phyloP scores from a whole-genome alignment of 345 rosid species.

The Eucalyptus victrix region DNA sequence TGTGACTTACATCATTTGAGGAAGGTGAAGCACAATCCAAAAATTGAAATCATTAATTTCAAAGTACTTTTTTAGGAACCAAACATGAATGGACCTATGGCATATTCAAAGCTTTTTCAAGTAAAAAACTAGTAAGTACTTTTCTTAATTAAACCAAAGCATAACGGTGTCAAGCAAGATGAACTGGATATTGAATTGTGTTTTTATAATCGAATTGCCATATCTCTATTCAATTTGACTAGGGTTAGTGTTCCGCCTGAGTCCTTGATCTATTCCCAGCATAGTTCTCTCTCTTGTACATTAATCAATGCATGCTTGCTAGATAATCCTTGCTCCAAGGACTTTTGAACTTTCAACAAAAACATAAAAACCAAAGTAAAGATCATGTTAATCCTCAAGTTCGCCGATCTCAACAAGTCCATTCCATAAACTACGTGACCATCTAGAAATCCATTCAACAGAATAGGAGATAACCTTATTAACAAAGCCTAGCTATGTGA shows the following conservation, averaged over 20 bases:
- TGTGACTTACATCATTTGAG: background rate
- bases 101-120: background rate
- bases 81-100: background rate
- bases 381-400: background rate
- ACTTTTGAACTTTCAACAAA: background rate
- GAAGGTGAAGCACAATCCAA: background rate
- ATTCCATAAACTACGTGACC: background rate
- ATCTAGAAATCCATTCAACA: background rate
- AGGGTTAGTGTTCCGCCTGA: background rate
- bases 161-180: too few species aligned
- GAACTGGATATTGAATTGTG: too few species aligned
- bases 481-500: background rate
- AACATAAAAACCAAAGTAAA: background rate
- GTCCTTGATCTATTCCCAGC: background rate
- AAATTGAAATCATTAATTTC: background rate
- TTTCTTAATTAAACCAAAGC: background rate
- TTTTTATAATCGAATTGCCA: background rate
- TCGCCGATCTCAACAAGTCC: background rate
- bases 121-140: background rate
- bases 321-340: background rate
- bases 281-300: background rate
- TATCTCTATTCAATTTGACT: background rate
- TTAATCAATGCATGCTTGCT: background rate
- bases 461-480: background rate
- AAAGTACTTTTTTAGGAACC: background rate